Conservation (phyloP, 1,284 basidiomycete genomes). For the Moesziomyces globuligerus region DNA sequence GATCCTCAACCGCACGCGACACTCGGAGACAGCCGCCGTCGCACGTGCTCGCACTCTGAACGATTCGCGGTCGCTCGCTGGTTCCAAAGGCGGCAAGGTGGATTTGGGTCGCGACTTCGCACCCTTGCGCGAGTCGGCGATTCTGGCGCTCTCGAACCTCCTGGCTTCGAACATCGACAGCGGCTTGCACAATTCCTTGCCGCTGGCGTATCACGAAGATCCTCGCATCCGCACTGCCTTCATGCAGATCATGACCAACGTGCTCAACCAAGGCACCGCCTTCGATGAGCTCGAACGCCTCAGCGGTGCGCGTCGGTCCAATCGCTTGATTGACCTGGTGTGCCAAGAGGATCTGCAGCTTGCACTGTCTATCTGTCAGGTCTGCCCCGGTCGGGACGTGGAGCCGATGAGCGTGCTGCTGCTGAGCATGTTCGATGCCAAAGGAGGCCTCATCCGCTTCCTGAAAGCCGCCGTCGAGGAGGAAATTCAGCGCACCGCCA, state of each 20-base stretch:
- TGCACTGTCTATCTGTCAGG: slow-evolving; percentile 56
- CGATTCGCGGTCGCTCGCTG: slow-evolving; percentile 17
- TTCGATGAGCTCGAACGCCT: slow-evolving; percentile 62
- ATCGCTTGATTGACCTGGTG: slow-evolving; percentile 55
- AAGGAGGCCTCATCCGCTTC: slow-evolving; percentile 59
- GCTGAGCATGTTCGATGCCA: slow-evolving; percentile 60
- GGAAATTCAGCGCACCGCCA: slow-evolving; percentile 55
- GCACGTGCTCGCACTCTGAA: slow-evolving; percentile 17
- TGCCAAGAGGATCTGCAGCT: slow-evolving; percentile 56
- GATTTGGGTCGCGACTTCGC: slow-evolving; percentile 31
- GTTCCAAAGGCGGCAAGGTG: slow-evolving; percentile 12
- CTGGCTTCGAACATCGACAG: slow-evolving; percentile 86
- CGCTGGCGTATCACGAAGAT: slow-evolving; percentile 81
- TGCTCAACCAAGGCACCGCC: slow-evolving; percentile 76
- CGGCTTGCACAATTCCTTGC: slow-evolving; percentile 86
- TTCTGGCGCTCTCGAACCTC: slow-evolving; percentile 78
- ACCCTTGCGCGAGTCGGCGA: slow-evolving; percentile 56
- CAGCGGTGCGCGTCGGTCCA: slow-evolving; percentile 47
- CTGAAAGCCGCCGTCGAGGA: slow-evolving; percentile 58
- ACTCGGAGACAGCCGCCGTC: slow-evolving; percentile 36
- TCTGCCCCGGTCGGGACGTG: slow-evolving; percentile 52
- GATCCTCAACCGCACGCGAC: slow-evolving; percentile 58
- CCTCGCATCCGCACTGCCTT: slow-evolving; percentile 81
- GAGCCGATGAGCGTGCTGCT: slow-evolving; percentile 55
- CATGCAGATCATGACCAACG: slow-evolving; percentile 85